Evolutionary conservation across 1,284 basidiomycete genomes (phyloP), one percentile per base, ranked within the genome.

Genomic region (Apiotrichum mycotoxinovorans): DNA sequence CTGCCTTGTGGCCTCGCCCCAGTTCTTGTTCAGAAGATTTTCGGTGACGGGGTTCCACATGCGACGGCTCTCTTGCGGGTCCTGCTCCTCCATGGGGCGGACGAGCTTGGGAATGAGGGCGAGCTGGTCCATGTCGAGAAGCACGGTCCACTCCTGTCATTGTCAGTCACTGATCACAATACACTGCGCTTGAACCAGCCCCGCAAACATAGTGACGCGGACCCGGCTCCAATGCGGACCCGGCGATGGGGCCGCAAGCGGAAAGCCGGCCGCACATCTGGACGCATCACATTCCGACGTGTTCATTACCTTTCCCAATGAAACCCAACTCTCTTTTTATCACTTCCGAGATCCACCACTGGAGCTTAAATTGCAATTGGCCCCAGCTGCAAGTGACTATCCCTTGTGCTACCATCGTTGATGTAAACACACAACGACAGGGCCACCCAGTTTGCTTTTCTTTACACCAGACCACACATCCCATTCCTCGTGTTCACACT

Each of bases 21-120:
- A 98, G 75, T 96, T 89, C 81, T 96, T 97, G 68, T 80, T 81
- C 48, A 91, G 52, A 56, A 98, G 79, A 68, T 84, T 78, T 54
- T 79, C 80, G 38, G 92, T 94, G 22, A 98, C 92, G 38, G 81
- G 83, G 52, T 89, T 84, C 96, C 95, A 98, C 57, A 98, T 78
- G 78, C 84, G 85, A 60, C 92, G 81, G 61, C 90, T 94, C 80
- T 98, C 96, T 61, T 83, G 80, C 18, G 83, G 81, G 26, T 86
- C 82, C 74, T 98, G 95, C 70, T 83, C 83, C 60, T 85, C 83
- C 51, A 98, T 69, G 8, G 91, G 87, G 25, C 94, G 83, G 43
- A 98, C 92, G 15, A 77, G 72, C 81, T 97, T 97, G 15, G 90
- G 89, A 18, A 94, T 80, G n/a, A 87, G 77, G 23, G 83, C 81